Evolutionary conservation across 225 moss, liverwort and hornwort species (phyloP), one percentile per base, ranked within the genome.

Genomic region (Climacium dendroides): DNA sequence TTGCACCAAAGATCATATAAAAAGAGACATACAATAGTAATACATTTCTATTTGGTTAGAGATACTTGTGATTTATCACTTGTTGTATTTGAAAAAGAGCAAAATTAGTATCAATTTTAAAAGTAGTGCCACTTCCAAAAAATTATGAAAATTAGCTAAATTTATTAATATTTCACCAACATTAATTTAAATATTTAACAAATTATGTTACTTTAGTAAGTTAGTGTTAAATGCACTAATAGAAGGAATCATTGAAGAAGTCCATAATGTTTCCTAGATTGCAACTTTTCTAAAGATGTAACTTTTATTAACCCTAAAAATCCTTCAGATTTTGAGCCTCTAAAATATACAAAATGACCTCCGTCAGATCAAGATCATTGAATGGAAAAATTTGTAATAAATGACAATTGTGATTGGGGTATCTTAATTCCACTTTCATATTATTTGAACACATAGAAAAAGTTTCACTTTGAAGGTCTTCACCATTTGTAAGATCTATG

Each of bases 261-360:
- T 65, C 3, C 3, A 35, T 2, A 35, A 18, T 0, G 0, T 35
- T 35, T 65, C 0, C 0, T 35, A 19, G 34, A 34, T 34, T 64
- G 18, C 34, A 64, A 64, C 3, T 64, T 64, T 10, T 64, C 1
- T 34, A 64, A 64, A 65, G 6, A 19, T 35, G 9, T 35, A 10
- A 65, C 5, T 35, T 64, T 35, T 28, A 28, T 7, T 5, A 19
- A 64, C 10, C 35, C 1, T 65, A 0, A 19, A 35, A 63, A 35
- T 18, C 19, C 10, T 65, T 65, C 19, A 19, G 10, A 6, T 65
- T 63, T 65, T 35, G 65, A 65, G 11, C 20, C 11, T 1, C 1
- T 2, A 1, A 65, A 35, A 19, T 0, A 34, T n/a, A 11, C 5
- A 11, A n/a, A 65, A 65, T 65, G 65, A 18, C 6, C 65, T 35